Conservation (phyloP, 2,329 filamentous ascomycete genomes). For the Alternaria gansuensis region DNA sequence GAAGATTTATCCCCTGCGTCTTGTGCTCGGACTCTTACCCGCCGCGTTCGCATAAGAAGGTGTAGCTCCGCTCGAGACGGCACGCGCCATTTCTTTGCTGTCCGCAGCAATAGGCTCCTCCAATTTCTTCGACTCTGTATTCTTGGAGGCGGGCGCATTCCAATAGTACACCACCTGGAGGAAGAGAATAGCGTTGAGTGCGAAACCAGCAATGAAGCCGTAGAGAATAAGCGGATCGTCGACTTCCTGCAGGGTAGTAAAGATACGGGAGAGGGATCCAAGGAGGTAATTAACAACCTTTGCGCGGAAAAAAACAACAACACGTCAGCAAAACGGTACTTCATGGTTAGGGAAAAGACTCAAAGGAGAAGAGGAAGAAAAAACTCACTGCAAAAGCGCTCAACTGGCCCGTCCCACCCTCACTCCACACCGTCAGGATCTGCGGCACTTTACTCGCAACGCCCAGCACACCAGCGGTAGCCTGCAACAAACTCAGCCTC, state of each 20-base stretch:
- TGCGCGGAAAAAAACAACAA: neutral
- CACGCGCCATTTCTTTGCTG: conserved; percentile 43
- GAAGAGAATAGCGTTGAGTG: conserved; percentile 86
- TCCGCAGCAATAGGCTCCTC: conserved; percentile 50
- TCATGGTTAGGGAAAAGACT: too few species aligned
- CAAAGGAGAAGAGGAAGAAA: neutral
- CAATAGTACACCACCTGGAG: conserved; percentile 96
- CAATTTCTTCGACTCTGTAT: conserved; percentile 50
- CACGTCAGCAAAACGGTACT: neutral
- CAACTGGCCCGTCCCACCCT: conserved; percentile 92
- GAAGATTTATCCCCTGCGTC: conserved; percentile 59
- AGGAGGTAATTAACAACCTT: conserved; percentile 98
- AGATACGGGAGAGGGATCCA: conserved; percentile 92
- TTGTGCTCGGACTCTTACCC: conserved; percentile 64
- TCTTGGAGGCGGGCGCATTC: conserved; percentile 65
- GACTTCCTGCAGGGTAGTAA: conserved; percentile 96
- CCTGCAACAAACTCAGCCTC: conserved; percentile 78
- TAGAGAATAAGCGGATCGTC: conserved; percentile 96
- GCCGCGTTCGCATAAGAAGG: conserved; percentile 50
- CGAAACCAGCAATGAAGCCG: conserved; percentile 89
- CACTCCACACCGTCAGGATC: conserved; percentile 82
- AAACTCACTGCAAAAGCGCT: conserved; percentile 88
- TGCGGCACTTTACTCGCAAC: conserved; percentile 94
- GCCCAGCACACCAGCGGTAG: conserved; percentile 80
- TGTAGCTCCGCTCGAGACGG: conserved; percentile 49